Evolutionary conservation across 2,329 filamentous ascomycete genomes (phyloP), one percentile per base, ranked within the genome.

Genomic region (Phialemonium atrogriseum): DNA sequence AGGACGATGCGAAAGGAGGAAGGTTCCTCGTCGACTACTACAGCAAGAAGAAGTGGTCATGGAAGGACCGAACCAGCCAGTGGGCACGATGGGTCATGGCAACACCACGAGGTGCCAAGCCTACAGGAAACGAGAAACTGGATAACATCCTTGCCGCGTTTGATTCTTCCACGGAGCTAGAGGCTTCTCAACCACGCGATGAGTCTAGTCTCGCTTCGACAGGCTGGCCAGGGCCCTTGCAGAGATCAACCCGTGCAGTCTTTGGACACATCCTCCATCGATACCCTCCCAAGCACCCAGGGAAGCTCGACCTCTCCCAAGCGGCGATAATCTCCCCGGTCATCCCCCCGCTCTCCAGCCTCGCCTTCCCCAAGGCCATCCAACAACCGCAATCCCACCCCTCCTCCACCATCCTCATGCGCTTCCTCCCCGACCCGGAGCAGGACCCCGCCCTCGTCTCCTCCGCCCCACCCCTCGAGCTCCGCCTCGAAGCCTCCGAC

Each of bases 241-340:
- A n/a, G n/a, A n/a, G n/a, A n/a, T n/a, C 45, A 7, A 60, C 63
- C 2, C 49, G 45, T 3, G 68, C 68, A 9, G 54, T 57, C 3
- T 76, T 76, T 41, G 72, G 72, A 12, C 64, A 70, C 32, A 39
- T 74, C 20, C 57, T 76, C 0, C 63, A 67, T 37, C 29, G 33
- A 5, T 31, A 41, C 14, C 45, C 51, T n/a, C n/a, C n/a, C 4
- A 18, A 7, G 10, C 7, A 23, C 5, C 12, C 20, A 12, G 21
- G 29, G 35, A 36, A 42, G 15, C 10, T 30, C 3, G 29, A 34
- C 9, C 32, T 35, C 7, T 10, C 27, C 6, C 17, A 27, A 19
- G 15, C 28, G 6, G 14, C 11, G 7, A n/a, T 24, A n/a, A n/a
- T 76, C 21, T 51, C 55, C 1, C 63, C 71, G 3, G 34, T 58